A percentile compares a stretch with the other conserved stretches of the same genome.
Conservation (phyloP, 2,329 filamentous ascomycete species). For the Pseudogymnoascus sp. region DNA sequence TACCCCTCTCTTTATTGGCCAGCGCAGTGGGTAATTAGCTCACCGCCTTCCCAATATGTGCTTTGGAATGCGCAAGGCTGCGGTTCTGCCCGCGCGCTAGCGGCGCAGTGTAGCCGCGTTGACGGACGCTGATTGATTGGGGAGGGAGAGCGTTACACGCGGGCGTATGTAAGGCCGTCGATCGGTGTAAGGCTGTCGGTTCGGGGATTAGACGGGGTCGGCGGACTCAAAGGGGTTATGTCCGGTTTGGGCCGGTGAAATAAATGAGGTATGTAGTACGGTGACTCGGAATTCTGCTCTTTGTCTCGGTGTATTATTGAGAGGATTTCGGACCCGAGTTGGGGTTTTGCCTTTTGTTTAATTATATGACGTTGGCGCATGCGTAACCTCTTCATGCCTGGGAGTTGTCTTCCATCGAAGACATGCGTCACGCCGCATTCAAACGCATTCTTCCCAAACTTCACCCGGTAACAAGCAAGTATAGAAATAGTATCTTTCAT, state of each 20-base stretch:
- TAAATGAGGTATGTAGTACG: background rate
- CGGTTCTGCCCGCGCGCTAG: slow-evolving; percentile 1
- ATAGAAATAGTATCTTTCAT: background rate
- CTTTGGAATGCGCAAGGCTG: background rate
- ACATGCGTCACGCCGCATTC: background rate
- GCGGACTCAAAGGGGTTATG: background rate
- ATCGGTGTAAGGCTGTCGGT: background rate
- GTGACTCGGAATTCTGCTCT: background rate
- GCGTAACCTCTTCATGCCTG: background rate
- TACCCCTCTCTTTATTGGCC: background rate
- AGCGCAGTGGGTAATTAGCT: slow-evolving; percentile 18
- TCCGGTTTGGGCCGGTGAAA: background rate
- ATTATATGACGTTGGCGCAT: background rate
- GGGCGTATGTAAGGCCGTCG: no score
- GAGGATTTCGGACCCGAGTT: background rate
- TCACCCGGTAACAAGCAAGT: background rate
- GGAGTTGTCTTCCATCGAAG: background rate
- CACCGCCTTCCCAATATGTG: background rate
- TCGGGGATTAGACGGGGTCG: background rate
- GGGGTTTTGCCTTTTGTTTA: background rate
- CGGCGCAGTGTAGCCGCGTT: background rate
- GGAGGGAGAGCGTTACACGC: no score
- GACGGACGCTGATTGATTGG: background rate
- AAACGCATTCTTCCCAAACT: background rate
- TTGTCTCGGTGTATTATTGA: background rate